Conservation (phyloP, 352 stramenopile species). For the Pythium folliculosum region DNA sequence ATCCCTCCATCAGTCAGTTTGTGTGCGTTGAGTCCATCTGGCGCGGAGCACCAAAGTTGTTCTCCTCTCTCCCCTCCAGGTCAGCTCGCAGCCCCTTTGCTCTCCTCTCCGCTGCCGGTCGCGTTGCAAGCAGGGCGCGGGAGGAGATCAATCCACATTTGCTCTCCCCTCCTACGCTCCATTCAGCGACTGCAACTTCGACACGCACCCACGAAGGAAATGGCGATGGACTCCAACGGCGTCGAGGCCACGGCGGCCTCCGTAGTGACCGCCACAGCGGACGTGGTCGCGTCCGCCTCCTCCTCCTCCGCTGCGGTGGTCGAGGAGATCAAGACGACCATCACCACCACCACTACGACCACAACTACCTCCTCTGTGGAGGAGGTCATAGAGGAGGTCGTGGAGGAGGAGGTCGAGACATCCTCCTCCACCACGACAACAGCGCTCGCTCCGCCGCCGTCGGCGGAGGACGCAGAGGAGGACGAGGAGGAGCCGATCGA, state of each 20-base stretch:
- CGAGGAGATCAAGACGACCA: conserved; percentile 7
- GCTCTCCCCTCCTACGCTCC: too few relatives aligned
- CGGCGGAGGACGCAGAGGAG: neutral
- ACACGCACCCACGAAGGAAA: conserved; percentile 2
- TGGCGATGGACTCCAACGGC: conserved; percentile 29
- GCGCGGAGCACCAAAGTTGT: neutral
- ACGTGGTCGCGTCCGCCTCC: neutral
- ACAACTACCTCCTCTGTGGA: neutral
- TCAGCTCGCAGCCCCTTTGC: neutral
- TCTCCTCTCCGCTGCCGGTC: neutral
- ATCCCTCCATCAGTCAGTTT: conserved; percentile 21
- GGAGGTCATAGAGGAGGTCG: conserved; percentile 1
- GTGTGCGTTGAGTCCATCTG: conserved; percentile 21
- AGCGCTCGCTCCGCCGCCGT: neutral
- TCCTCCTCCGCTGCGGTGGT: neutral
- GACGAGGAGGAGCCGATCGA: neutral
- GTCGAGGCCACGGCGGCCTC: conserved; percentile 16
- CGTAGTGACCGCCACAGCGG: neutral
- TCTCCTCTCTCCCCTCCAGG: conserved; percentile 5
- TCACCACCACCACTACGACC: neutral
- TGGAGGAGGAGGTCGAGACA: neutral
- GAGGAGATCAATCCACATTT: neutral
- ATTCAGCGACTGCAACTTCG: conserved; percentile 21
- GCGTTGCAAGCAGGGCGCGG: too few relatives aligned
- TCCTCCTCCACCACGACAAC: neutral